phyloP scores from a whole-genome alignment of 345 rosid genomes.

The Rhodamnia rubescens region DNA sequence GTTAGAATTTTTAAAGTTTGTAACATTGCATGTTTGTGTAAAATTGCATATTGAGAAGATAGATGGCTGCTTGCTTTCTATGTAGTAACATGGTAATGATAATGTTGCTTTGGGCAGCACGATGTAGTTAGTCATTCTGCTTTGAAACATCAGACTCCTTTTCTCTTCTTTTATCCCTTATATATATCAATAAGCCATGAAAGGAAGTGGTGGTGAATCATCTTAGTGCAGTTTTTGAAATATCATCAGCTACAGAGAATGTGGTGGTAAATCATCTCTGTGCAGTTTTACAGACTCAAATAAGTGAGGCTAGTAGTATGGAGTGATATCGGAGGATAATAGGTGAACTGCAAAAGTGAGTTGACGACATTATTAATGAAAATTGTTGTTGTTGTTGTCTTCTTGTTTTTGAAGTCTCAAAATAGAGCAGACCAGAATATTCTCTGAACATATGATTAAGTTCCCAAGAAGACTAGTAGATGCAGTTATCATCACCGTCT shows the following conservation, averaged over 20 bases:
- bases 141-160: not conserved
- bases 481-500: not conserved
- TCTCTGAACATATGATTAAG: not conserved
- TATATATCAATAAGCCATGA: not conserved
- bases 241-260: not conserved
- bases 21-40: not conserved
- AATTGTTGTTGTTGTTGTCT: not conserved
- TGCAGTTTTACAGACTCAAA: not conserved
- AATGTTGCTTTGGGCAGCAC: not conserved
- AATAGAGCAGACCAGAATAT: not conserved
- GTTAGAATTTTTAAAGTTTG: constrained; percentile 11
- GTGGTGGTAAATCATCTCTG: not conserved
- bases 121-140: not conserved
- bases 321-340: not conserved
- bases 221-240: not conserved
- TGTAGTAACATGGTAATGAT: not conserved
- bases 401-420: not conserved
- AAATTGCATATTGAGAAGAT: not conserved
- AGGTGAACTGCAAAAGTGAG: not conserved
- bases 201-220: not conserved
- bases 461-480: not conserved
- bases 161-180: not conserved
- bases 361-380: not conserved
- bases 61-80: not conserved
- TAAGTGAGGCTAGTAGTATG: not conserved